phyloP scores from a whole-genome alignment of 441 rosid species.

The Corymbia citriodora region DNA sequence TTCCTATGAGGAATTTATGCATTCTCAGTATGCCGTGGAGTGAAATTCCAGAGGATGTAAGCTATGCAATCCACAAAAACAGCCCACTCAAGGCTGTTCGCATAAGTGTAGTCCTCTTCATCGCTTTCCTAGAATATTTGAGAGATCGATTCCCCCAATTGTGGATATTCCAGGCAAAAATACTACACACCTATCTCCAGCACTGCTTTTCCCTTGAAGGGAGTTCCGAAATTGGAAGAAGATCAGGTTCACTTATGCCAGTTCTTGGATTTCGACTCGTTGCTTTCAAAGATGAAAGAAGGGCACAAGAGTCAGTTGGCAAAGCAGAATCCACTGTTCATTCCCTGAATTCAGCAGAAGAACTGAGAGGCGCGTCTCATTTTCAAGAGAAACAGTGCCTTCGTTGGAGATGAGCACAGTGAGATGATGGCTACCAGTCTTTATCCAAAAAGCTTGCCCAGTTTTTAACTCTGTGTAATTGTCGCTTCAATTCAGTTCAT shows the following conservation, averaged over 20 bases:
- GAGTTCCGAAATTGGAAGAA: slow-evolving; percentile 34
- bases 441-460: slow-evolving; percentile 39
- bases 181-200: not conserved
- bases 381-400: slow-evolving; percentile 37
- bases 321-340: not conserved
- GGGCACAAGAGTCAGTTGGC: slow-evolving; percentile 26
- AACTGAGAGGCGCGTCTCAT: slow-evolving; percentile 31
- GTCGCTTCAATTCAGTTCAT: not conserved
- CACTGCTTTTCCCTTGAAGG: slow-evolving; percentile 21
- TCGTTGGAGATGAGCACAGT: slow-evolving; percentile 16
- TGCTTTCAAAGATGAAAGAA: slow-evolving; percentile 25
- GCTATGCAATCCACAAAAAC: slow-evolving; percentile 23
- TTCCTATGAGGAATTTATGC: slow-evolving; percentile 25
- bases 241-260: slow-evolving; percentile 50
- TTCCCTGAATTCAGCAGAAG: slow-evolving; percentile 26
- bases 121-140: slow-evolving; percentile 14
- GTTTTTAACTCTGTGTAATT: slow-evolving; percentile 5
- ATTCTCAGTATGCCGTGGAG: slow-evolving; percentile 43
- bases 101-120: slow-evolving; percentile 37
- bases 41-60: slow-evolving; percentile 28
- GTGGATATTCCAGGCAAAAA: slow-evolving; percentile 25
- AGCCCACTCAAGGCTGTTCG: slow-evolving; percentile 33
- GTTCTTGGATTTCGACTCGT: slow-evolving; percentile 18
- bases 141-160: slow-evolving; percentile 23
- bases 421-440: slow-evolving; percentile 5